Base-by-base conservation (phyloP, 371 early-diverging fungal species). In the Apophysomyces elegans region DNA sequence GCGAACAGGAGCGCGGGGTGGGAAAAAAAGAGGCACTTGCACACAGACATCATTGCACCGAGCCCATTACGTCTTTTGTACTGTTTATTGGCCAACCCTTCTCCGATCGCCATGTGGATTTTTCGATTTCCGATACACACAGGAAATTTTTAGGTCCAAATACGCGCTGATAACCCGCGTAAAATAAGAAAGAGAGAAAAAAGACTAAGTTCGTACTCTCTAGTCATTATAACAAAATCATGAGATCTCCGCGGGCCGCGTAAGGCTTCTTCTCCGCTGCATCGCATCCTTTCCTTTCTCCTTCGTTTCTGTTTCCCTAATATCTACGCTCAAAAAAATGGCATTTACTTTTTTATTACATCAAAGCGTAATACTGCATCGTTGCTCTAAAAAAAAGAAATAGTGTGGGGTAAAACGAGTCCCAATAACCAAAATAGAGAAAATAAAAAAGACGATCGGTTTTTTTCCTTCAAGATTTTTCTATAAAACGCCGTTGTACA, bases 191-290 rank as follows among this genome's bases (percentile, higher is more conserved):
- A 41, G 41, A 41, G 41, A 41, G 5, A 41, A 41, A 41, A 41
- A 41, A 41, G 4, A 26, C 2, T 26, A 26, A 26, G 32, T 26
- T 26, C 54, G 54, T 26, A 21, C 54, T 21, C 8, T 50, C 54
- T 50, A 50, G 21, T 50, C 54, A 50, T 26, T 50, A 50, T 50
- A 50, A 50, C 54, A 50, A 50, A 50, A 50, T 50, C 54, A 50
- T 50, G 54, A 21, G 54, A 50, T 50, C 54, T 21, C 54, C 21
- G 54, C 54, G 32, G 21, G 21, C 9, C 1, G 2, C 18, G 21
- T 26, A 26, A 26, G 32, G 1, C 32, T 18, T 21, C 54, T 50
- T 50, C 54, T 50, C 47, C 47, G 47, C 47, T 47, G 32, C 32
- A 26, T 26, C 32, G 32, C 32, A 26, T 47, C 41, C 41, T 41